Conservation (phyloP, 2,329 filamentous ascomycete genomes). For the Fusarium sp. region DNA sequence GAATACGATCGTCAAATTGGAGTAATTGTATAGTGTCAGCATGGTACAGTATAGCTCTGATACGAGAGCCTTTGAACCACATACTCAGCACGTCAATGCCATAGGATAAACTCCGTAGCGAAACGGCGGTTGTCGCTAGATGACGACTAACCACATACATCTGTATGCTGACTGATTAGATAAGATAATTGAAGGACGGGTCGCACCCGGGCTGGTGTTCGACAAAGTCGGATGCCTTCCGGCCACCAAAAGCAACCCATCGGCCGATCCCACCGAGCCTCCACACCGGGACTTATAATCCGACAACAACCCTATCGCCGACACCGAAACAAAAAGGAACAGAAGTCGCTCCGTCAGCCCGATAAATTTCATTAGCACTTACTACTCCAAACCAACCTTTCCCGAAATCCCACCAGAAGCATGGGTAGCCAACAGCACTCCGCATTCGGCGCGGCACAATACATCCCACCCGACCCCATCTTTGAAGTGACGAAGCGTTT, state of each 20-base stretch:
- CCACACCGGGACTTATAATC: not conserved
- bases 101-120: not conserved
- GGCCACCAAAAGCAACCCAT: not conserved
- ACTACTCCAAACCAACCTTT: not conserved
- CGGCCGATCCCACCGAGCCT: not conserved
- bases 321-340: not conserved
- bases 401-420: not conserved
- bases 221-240: not conserved
- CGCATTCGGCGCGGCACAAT: conserved; percentile 39
- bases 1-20: not conserved
- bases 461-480: conserved; percentile 48
- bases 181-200: not conserved
- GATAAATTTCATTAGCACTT: not conserved
- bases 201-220: not conserved
- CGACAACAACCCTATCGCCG: not conserved
- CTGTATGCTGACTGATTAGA: not conserved
- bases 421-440: conserved; percentile 17
- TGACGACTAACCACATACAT: not conserved
- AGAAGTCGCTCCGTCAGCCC: not conserved
- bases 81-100: not conserved
- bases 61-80: not conserved
- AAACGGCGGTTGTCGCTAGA: not conserved
- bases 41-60: not conserved
- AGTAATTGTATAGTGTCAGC: fast-evolving
- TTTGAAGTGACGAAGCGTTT: conserved; percentile 52